Evolutionary conservation across 495 filamentous ascomycete species (phyloP), one percentile per base, ranked within the genome.

Genomic region (Penicillium robsamsonii): DNA sequence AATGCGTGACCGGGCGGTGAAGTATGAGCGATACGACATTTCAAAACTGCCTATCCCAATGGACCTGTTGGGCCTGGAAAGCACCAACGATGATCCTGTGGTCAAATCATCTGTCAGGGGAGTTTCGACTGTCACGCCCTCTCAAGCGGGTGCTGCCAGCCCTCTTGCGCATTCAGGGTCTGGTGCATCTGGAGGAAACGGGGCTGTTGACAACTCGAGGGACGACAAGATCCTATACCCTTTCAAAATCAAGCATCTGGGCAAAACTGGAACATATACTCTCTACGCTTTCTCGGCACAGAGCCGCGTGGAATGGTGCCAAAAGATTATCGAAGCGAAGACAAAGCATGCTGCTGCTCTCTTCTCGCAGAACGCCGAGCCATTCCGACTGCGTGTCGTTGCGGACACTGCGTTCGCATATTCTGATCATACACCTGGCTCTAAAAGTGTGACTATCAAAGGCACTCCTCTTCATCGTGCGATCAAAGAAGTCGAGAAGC

Each of bases 11-110:
- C 76, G 80, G 11, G 81, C 83, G 5, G 77, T 81, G 53, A 92
- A 88, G 62, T 86, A 87, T 47, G 93, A 93, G 73, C 86, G 84
- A 61, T 99, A 92, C 56, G 94, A 99, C 71, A 92, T 99, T 11
- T 97, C 92, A 2, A 94, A 95, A 72, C 75, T 94, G 71, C 94
- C 94, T 22, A 96, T 99, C 61, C 95, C 95, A 1, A 99, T 97
- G 92, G 91, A 96, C 63, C 79, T 99, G 31, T 76, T 99, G 25
- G 89, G 93, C 20, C 76, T 99, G 5, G 94, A 99, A 70, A 94
- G 88, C 63, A 85, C 87, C 40, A 87, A 91, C 55, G 94, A 99
- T 56, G 91, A 96, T 53, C 88, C 95, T 0, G 90, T 97, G 2
- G 76, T 89, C 50, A 94, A 93, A 67, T 90, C 89, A 10, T 75